Conservation (phyloP, 2,329 filamentous ascomycete genomes). For the Claviceps citrina region DNA sequence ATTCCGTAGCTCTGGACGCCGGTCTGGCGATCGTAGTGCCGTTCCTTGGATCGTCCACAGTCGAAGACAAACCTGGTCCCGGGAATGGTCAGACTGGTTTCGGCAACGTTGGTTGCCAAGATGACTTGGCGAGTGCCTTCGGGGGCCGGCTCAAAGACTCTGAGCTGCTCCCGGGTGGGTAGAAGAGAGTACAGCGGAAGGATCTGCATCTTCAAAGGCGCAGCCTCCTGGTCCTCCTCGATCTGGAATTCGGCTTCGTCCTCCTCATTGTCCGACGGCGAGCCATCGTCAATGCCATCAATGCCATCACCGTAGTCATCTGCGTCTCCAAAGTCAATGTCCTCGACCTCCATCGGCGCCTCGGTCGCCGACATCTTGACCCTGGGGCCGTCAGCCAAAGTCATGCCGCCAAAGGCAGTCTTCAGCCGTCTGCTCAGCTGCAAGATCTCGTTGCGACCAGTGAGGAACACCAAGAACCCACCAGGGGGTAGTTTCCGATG, state of each 20-base stretch:
- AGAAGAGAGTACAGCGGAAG: slow-evolving; percentile 89
- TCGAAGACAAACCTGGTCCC: slow-evolving; percentile 94
- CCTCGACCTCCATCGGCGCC: slow-evolving; percentile 67
- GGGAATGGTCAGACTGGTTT: slow-evolving; percentile 93
- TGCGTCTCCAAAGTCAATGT: slow-evolving; percentile 63
- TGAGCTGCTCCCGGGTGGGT: slow-evolving; percentile 77
- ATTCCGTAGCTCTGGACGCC: slow-evolving; percentile 93
- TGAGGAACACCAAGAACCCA: slow-evolving; percentile 85
- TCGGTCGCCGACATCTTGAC: slow-evolving; percentile 65
- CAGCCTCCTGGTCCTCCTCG: slow-evolving; percentile 42
- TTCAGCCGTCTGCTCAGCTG: slow-evolving; percentile 68
- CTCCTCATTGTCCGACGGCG: slow-evolving; percentile 40
- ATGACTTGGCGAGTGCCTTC: slow-evolving; percentile 75
- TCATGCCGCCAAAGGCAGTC: slow-evolving; percentile 45
- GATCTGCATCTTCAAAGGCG: slow-evolving; percentile 63
- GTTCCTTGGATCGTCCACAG: slow-evolving; percentile 81
- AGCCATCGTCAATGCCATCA: slow-evolving; percentile 47
- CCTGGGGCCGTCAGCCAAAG: slow-evolving; percentile 42
- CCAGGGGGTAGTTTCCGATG: slow-evolving; percentile 83
- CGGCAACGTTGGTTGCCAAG: slow-evolving; percentile 88
- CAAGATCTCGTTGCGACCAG: slow-evolving; percentile 81
- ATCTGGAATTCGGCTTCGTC: slow-evolving; percentile 51
- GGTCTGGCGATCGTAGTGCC: slow-evolving; percentile 71
- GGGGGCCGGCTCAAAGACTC: slow-evolving; percentile 74
- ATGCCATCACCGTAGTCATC: slow-evolving; percentile 47